Percentiles rank a stretch among this genome's conserved stretches.
Evolutionary conservation across 352 stramenopile genomes (phyloP).

Genomic region (Phytopythium montanum): DNA sequence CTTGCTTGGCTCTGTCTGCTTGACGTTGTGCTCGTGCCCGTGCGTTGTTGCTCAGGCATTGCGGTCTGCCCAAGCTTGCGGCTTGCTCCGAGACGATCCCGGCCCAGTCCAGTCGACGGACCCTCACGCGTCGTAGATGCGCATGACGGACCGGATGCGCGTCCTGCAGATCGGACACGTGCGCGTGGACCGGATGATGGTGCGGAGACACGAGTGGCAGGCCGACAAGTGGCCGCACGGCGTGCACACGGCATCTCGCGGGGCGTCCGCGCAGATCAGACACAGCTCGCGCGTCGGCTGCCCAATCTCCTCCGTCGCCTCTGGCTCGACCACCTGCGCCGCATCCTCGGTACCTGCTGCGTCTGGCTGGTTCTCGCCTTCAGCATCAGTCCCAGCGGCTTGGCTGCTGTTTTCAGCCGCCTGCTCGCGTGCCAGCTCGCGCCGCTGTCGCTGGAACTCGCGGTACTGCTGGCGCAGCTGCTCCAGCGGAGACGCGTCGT

Average conservation of each 20-base stretch:
- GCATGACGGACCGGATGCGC: constrained; percentile 36
- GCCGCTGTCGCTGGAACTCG: constrained; percentile 3
- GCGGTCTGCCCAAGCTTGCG: not conserved
- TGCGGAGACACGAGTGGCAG: constrained; percentile 35
- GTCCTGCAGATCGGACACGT: constrained; percentile 46
- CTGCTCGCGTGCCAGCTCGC: not conserved
- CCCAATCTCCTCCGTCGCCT: not conserved
- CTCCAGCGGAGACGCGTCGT: constrained; percentile 1
- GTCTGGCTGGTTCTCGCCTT: not conserved
- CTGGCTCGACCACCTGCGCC: not conserved
- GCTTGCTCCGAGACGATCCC: not conserved
- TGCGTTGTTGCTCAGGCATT: not conserved
- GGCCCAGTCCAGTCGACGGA: not conserved
- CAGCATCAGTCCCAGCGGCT: not conserved
- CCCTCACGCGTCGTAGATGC: constrained; percentile 29
- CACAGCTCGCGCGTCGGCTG: constrained; percentile 25
- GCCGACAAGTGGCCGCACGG: constrained; percentile 51
- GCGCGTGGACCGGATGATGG: constrained; percentile 26
- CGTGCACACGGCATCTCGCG: constrained; percentile 44
- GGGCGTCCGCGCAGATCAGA: constrained; percentile 39
- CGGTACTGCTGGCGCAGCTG: constrained; percentile 8
- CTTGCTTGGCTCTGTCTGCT: not conserved
- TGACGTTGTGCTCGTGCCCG: not conserved
- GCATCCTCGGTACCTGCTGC: not conserved
- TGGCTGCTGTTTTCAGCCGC: not conserved